phyloP scores from a whole-genome alignment of 2,329 filamentous ascomycete genomes.

The Arthrocladium fulminans region DNA sequence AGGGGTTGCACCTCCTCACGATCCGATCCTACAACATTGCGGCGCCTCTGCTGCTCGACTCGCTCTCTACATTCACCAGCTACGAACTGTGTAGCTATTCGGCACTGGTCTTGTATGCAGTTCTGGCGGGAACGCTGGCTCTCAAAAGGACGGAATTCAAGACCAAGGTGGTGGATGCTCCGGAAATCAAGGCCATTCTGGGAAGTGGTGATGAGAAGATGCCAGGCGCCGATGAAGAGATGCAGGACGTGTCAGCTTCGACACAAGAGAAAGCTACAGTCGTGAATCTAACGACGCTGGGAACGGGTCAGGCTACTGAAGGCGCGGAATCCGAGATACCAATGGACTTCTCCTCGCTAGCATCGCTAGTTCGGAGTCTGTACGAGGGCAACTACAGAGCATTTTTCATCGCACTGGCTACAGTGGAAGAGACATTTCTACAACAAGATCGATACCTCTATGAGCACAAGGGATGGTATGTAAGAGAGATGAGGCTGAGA shows the following conservation, averaged over 20 bases:
- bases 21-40: slow-evolving; percentile 82
- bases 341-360: slow-evolving; percentile 81
- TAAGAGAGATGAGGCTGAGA: slow-evolving; percentile 93
- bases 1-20: slow-evolving; percentile 85
- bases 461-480: slow-evolving; percentile 95
- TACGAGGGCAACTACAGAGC: slow-evolving; percentile 90
- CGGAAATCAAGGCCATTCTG: slow-evolving; percentile 94
- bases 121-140: slow-evolving; percentile 86
- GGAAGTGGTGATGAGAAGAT: slow-evolving; percentile 84
- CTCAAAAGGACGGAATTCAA: slow-evolving; percentile 98
- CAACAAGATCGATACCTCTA: slow-evolving; percentile 89
- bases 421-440: slow-evolving; percentile 88
- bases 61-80: slow-evolving; percentile 93
- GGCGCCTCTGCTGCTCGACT: slow-evolving; percentile 89
- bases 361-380: slow-evolving; percentile 78
- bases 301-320: slow-evolving; percentile 54
- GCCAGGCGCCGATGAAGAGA: slow-evolving; percentile 69
- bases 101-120: slow-evolving; percentile 86
- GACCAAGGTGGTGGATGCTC: slow-evolving; percentile 94
- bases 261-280: slow-evolving; percentile 51
- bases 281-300: slow-evolving; percentile 82
- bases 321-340: slow-evolving; percentile 64
- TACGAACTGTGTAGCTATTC: slow-evolving; percentile 98
- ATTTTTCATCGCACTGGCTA: slow-evolving; percentile 83
- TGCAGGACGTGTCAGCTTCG: slow-evolving; percentile 51